These are phyloP conservation scores for Boletales sp. DNA, from an alignment of 768 basidiomycete species.

Conservation along the genomic window DNA sequence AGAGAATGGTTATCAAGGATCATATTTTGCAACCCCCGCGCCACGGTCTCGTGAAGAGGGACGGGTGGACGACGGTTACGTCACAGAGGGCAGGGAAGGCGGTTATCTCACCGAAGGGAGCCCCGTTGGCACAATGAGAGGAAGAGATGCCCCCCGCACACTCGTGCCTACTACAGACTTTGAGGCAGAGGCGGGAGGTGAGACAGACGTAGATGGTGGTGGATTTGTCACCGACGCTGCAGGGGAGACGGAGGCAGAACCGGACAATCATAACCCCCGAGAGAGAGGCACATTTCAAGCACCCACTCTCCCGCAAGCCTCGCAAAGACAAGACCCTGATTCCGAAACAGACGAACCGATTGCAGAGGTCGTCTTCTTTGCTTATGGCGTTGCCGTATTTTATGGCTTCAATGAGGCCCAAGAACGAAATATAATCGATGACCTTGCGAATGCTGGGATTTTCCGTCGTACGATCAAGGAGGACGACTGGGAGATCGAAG, in stretches of 20 bases:
- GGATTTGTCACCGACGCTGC: slow-evolving; percentile 11
- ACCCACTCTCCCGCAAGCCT: slow-evolving; percentile 1
- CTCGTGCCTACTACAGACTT: slow-evolving; percentile 3
- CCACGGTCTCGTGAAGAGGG: slow-evolving; percentile 20
- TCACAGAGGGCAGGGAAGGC: slow-evolving; percentile 34
- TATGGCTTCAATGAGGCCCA: slow-evolving; percentile 80
- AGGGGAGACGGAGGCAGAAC: slow-evolving; percentile 14
- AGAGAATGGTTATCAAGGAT: slow-evolving; percentile 84
- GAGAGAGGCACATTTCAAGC: slow-evolving; percentile 4
- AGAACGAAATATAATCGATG: slow-evolving; percentile 82
- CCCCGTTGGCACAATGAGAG: slow-evolving; percentile 6
- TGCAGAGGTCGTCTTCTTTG: slow-evolving; percentile 77
- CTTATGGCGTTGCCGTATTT: slow-evolving; percentile 90
- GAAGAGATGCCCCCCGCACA: neutral
- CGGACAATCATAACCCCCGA: neutral
- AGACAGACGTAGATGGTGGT: slow-evolving; percentile 12
- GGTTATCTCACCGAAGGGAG: slow-evolving; percentile 58
- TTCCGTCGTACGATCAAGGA: slow-evolving; percentile 59
- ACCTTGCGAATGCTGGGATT: slow-evolving; percentile 68
- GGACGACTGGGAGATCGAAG: slow-evolving; percentile 87
- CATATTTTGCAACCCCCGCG: slow-evolving; percentile 56
- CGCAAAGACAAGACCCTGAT: neutral
- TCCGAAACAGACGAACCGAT: slow-evolving; percentile 40
- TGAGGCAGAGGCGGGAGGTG: slow-evolving; percentile 4
- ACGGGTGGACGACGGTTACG: slow-evolving; percentile 18